These are phyloP conservation scores for Diplodia mutila DNA, from an alignment of 2,329 filamentous ascomycete species.

Conservation along the genomic window DNA sequence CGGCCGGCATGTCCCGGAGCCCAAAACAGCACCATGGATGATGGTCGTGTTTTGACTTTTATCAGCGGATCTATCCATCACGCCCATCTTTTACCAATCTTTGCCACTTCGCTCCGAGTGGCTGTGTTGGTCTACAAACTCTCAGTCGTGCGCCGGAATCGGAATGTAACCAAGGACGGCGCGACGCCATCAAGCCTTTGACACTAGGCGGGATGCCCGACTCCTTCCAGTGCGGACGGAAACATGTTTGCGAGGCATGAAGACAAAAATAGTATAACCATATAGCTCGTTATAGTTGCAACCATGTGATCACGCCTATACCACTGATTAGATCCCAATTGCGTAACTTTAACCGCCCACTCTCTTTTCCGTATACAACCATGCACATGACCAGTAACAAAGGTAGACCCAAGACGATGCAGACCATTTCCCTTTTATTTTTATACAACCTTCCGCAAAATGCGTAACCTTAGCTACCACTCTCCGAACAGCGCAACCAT, in stretches of 20 bases:
- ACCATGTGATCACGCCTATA: too few relatives aligned
- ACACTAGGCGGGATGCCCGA: too few relatives aligned
- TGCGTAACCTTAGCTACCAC: not conserved
- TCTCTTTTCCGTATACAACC: not conserved
- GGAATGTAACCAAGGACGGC: too few relatives aligned
- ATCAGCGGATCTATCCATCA: constrained; percentile 4
- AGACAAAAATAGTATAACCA: too few relatives aligned
- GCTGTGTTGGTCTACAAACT: not conserved
- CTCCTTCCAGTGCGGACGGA: too few relatives aligned
- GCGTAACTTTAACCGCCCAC: not conserved
- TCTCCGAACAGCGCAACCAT: not conserved
- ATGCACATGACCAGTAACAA: not conserved
- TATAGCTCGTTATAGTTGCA: too few relatives aligned
- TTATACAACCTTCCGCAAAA: not conserved
- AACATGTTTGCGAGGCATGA: too few relatives aligned
- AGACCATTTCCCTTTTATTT: not conserved
- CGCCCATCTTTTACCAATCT: not conserved
- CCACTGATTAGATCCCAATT: not conserved
- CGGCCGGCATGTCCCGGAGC: not conserved
- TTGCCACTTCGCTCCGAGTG: not conserved
- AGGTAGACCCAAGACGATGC: not conserved
- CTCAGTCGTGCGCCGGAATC: not conserved
- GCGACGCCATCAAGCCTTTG: too few relatives aligned
- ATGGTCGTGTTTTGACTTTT: not conserved
- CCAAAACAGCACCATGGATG: too few relatives aligned